Conservation (phyloP, 106 monocot genomes). For the Alisma plantagoaquatica region DNA sequence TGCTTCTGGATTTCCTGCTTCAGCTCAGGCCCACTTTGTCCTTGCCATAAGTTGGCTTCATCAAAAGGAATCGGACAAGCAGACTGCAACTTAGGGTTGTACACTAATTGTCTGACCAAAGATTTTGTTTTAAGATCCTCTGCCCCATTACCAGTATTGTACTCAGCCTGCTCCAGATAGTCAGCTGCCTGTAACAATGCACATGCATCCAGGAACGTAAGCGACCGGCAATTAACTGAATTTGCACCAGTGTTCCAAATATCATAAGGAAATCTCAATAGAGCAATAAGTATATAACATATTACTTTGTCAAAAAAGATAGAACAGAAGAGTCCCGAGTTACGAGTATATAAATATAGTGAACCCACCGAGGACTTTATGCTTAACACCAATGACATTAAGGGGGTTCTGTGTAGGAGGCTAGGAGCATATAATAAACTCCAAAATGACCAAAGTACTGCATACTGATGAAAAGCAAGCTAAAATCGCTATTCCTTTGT, state of each 20-base stretch:
- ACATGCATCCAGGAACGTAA: neutral
- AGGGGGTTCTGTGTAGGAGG: too few species aligned
- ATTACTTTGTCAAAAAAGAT: too few species aligned
- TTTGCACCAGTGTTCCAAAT: neutral
- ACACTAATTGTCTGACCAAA: conserved; percentile 49
- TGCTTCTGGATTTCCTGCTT: conserved; percentile 61
- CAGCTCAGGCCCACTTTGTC: too few species aligned
- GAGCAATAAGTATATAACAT: too few species aligned
- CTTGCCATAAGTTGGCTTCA: conserved; percentile 78
- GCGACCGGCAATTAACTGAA: neutral
- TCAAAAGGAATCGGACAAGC: conserved; percentile 79
- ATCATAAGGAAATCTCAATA: neutral
- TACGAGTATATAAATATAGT: too few species aligned
- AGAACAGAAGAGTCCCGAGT: too few species aligned
- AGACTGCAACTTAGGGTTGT: conserved; percentile 42
- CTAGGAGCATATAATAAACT: too few species aligned
- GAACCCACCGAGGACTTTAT: too few species aligned
- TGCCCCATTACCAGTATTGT: conserved; percentile 44
- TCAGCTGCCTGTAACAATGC: conserved; percentile 39
- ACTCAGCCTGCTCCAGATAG: conserved; percentile 73
- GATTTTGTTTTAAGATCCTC: conserved; percentile 74
- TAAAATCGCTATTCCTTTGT: too few species aligned
- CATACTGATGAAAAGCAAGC: too few species aligned
- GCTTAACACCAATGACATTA: too few species aligned
- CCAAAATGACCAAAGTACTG: too few species aligned